These are phyloP conservation scores for Elymus sibiricus DNA, from an alignment of 176 grass and related monocot genomes.

Conservation along the genomic window DNA sequence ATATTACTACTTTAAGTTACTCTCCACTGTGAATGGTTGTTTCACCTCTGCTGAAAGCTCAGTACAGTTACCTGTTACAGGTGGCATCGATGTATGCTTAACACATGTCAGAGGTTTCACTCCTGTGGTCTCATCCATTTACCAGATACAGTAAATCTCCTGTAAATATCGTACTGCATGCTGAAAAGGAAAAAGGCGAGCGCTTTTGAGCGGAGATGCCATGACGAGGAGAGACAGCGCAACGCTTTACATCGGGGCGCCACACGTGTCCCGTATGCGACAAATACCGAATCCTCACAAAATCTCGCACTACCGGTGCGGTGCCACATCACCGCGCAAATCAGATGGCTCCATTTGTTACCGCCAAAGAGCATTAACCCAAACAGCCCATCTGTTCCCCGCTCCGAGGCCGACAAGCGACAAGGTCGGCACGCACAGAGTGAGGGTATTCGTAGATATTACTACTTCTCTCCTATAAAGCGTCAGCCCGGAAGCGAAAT, in stretches of 20 bases:
- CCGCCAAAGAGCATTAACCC: not conserved
- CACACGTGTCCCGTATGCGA: slow-evolving; percentile 36
- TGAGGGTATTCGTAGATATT: not conserved
- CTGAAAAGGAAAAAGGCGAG: not conserved
- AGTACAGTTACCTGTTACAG: not conserved
- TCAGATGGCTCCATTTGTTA: slow-evolving; percentile 34
- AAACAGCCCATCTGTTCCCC: not conserved
- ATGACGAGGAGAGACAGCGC: slow-evolving; percentile 7
- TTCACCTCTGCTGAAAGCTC: not conserved
- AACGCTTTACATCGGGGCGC: not conserved
- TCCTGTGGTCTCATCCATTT: no score
- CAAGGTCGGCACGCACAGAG: slow-evolving; percentile 5
- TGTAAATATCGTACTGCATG: not conserved
- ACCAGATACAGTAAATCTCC: no score
- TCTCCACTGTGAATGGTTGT: no score
- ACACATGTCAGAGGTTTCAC: no score
- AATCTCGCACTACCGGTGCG: not conserved
- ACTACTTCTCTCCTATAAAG: not conserved
- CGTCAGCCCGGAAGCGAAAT: not conserved
- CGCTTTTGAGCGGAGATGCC: slow-evolving; percentile 2
- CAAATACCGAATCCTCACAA: slow-evolving; percentile 19
- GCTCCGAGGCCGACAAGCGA: not conserved
- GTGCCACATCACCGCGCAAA: slow-evolving; percentile 30
- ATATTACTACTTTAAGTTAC: no score
- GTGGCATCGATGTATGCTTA: no score